A percentile compares a stretch with the other conserved stretches of the same genome.
Conservation (phyloP, 2,329 filamentous ascomycete genomes). For the Trichoderma sp. region DNA sequence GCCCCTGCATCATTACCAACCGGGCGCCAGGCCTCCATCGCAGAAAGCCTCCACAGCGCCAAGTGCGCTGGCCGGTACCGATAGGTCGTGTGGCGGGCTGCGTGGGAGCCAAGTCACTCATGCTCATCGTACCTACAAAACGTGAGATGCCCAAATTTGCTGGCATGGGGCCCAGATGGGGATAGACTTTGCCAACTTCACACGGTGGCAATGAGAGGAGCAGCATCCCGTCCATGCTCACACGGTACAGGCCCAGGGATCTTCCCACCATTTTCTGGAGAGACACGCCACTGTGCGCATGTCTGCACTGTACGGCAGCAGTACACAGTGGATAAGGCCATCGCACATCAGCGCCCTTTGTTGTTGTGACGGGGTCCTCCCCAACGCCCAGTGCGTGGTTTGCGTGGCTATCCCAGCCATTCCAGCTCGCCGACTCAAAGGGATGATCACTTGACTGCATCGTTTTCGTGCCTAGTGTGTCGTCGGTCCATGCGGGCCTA, state of each 20-base stretch:
- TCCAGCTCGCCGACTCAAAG: not conserved
- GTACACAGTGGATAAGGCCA: not conserved
- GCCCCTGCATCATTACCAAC: constrained; percentile 5
- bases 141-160: not conserved
- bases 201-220: constrained; percentile 1
- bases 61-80: constrained; percentile 28
- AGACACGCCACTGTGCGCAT: not conserved
- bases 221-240: not conserved
- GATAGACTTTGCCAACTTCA: not conserved
- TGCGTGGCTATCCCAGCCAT: not conserved
- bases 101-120: constrained; percentile 24
- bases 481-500: not conserved
- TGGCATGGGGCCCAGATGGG: not conserved
- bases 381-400: constrained; percentile 4
- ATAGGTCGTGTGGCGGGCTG: constrained; percentile 26
- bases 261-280: not conserved
- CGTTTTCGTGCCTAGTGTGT: constrained; percentile 23
- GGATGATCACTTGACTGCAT: constrained; percentile 29
- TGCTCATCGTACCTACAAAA: not conserved
- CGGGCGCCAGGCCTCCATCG: constrained; percentile 12
- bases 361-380: constrained; percentile 7
- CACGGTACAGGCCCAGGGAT: not conserved
- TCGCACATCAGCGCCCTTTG: not conserved
- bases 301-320: not conserved
- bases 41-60: not conserved